Conservation (phyloP, 331 rosid genomes). For the Rhamnella rubrinervis region DNA sequence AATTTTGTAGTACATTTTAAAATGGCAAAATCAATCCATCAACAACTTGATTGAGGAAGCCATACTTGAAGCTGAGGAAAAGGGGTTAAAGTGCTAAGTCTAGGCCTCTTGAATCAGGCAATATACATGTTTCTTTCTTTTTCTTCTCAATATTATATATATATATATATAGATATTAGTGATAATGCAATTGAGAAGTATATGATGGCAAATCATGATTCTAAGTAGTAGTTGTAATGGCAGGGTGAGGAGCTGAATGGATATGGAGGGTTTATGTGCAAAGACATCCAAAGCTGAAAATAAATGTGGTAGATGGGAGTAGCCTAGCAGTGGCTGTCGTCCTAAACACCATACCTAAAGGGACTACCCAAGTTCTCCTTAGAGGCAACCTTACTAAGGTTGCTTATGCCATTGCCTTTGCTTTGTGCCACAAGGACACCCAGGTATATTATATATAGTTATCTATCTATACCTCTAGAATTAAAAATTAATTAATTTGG, state of each 20-base stretch:
- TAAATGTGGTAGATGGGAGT: conserved; percentile 77
- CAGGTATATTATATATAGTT: conserved; percentile 38
- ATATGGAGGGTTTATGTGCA: conserved; percentile 50
- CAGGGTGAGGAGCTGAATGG: conserved; percentile 64
- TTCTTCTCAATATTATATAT: too few species aligned
- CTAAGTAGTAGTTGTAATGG: background rate
- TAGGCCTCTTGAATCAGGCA: conserved; percentile 53
- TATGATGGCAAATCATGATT: background rate
- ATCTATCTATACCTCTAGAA: too few species aligned
- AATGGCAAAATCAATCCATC: conserved; percentile 45
- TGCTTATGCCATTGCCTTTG: conserved; percentile 52
- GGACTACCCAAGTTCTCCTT: conserved; percentile 50
- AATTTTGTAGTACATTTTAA: conserved; percentile 42
- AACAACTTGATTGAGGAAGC: conserved; percentile 62
- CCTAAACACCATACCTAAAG: conserved; percentile 61
- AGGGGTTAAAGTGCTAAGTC: conserved; percentile 50
- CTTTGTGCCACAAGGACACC: conserved; percentile 61
- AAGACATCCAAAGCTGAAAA: conserved; percentile 50
- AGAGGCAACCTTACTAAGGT: conserved; percentile 66
- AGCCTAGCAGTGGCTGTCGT: conserved; percentile 64
- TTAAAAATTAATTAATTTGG: too few species aligned
- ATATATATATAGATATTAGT: too few species aligned
- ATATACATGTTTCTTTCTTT: too few species aligned
- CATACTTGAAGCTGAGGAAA: conserved; percentile 61
- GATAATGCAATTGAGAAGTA: too few species aligned